Base-by-base conservation (phyloP, 805 yeast species). In the Kazachstania martiniae region DNA sequence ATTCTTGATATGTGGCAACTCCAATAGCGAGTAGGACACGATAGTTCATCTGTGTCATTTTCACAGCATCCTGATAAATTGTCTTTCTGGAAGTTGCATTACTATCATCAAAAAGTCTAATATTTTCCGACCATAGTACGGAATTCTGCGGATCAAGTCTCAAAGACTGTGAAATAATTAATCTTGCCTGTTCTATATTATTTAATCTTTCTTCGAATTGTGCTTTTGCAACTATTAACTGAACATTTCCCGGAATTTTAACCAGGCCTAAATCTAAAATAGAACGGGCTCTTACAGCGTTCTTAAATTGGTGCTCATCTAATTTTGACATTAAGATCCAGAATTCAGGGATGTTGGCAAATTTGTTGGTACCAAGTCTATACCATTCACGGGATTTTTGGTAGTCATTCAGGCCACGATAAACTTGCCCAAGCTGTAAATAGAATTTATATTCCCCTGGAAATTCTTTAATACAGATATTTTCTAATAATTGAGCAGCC, bases 31-130 rank as follows among this genome's bases (percentile, higher is more conserved):
- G 42, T 9, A 87, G 58, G 1, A 89, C 69, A 12, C 63, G 37
- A 0, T 77, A 65, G 31, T 76, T 64, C 40, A 79, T 79, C 27
- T 68, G 59, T 0, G 94, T 81, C 8, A 65, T 65, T 35, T 68
- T 71, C 40, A 89, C 61, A 0, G 95, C 94, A 44, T 77, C 82
- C 17, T 75, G 65, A 32, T 80, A 75, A 6, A 71, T 59, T 12
- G 71, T 70, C 52, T 74, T 68, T 46, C 71, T 61, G 44, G 72
- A 59, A 30, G 78, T 58, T 55, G 70, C 49, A 53, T 65, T 65
- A 18, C 35, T 39, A 34, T 68, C 51, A 39, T 63, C 48, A 9
- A 56, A 52, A 14, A 59, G 41, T 32, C 44, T 49, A 10, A 89
- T 62, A 32, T 72, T 64, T 39, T 72, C 75, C 2, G 69, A 51